phyloP scores from a whole-genome alignment of 1,139 yeast genomes.

The Yamadazyma dushanensis region DNA sequence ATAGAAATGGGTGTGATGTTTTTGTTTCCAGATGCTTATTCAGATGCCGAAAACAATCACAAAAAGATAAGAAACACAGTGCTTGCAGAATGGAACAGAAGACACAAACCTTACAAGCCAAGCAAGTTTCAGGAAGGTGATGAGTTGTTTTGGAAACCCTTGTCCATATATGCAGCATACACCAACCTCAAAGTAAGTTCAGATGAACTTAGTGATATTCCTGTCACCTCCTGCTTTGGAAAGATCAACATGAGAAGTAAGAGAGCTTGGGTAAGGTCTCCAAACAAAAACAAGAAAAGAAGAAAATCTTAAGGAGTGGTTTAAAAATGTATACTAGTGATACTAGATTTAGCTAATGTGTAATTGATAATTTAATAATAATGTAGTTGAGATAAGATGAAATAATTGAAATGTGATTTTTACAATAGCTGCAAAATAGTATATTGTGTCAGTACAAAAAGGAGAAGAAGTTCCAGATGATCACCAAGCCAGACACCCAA shows the following conservation, averaged over 20 bases:
- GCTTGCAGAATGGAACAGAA: slow-evolving; percentile 12
- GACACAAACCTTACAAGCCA: neutral
- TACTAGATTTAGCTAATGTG: no score
- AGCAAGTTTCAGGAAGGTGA: slow-evolving; percentile 7
- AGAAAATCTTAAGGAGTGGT: no score
- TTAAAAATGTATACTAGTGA: no score
- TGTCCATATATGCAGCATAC: slow-evolving; percentile 37
- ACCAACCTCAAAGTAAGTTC: slow-evolving; percentile 29
- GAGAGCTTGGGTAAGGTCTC: slow-evolving; percentile 30
- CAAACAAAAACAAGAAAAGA: slow-evolving; percentile 13
- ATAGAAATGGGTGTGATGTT: neutral
- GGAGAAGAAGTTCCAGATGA: no score
- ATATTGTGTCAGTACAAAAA: no score
- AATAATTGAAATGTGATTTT: no score
- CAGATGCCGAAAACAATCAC: slow-evolving; percentile 17
- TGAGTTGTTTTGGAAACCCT: slow-evolving; percentile 34
- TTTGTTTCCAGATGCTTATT: slow-evolving; percentile 5
- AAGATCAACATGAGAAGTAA: slow-evolving; percentile 38
- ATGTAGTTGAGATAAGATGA: no score
- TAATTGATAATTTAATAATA: no score
- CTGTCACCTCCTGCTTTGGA: slow-evolving; percentile 38
- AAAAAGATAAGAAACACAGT: slow-evolving; percentile 20
- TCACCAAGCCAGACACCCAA: no score
- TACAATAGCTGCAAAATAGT: no score
- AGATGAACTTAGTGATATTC: slow-evolving; percentile 22